These are phyloP conservation scores for Prunus padus DNA, from an alignment of 306 rosid species.

Conservation along the genomic window DNA sequence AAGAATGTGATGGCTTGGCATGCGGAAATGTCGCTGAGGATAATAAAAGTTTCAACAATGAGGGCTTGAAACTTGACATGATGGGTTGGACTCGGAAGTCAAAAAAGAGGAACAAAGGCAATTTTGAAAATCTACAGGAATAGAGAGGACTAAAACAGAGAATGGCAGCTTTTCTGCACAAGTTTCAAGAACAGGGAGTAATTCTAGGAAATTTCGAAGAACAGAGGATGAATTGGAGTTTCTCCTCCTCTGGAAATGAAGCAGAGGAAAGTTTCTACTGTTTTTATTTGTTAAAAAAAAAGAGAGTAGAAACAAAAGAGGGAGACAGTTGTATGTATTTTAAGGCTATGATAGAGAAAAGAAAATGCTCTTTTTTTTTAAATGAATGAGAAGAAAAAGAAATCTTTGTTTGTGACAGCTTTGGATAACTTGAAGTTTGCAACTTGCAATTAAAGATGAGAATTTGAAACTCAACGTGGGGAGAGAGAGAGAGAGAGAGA, in stretches of 20 bases:
- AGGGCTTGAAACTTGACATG: slow-evolving; percentile 26
- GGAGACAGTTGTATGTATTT: slow-evolving; percentile 10
- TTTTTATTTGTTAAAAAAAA: slow-evolving; percentile 20
- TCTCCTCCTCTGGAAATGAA: slow-evolving; percentile 29
- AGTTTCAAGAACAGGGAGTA: slow-evolving; percentile 31
- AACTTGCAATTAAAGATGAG: slow-evolving; percentile 8
- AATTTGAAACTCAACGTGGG: not conserved
- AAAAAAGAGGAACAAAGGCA: slow-evolving; percentile 23
- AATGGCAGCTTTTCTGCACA: slow-evolving; percentile 30
- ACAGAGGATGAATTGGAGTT: slow-evolving; percentile 22
- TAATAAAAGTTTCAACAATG: slow-evolving; percentile 23
- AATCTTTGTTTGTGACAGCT: slow-evolving; percentile 20
- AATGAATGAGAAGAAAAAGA: slow-evolving; percentile 13
- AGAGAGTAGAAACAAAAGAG: slow-evolving; percentile 34
- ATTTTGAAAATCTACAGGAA: slow-evolving; percentile 10
- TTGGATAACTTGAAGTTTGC: slow-evolving; percentile 22
- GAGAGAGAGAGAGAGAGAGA: not conserved
- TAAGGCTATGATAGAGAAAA: not conserved
- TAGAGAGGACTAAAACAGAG: slow-evolving; percentile 17
- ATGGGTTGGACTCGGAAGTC: slow-evolving; percentile 32
- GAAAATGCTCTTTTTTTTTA: not conserved
- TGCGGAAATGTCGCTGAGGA: not conserved
- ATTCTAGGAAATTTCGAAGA: slow-evolving; percentile 25
- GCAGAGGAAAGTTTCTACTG: slow-evolving; percentile 32
- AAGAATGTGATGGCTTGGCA: slow-evolving; percentile 11